Evolutionary conservation across 2,329 filamentous ascomycete genomes (phyloP).

Genomic region (Mycosphaerella arachidis): DNA sequence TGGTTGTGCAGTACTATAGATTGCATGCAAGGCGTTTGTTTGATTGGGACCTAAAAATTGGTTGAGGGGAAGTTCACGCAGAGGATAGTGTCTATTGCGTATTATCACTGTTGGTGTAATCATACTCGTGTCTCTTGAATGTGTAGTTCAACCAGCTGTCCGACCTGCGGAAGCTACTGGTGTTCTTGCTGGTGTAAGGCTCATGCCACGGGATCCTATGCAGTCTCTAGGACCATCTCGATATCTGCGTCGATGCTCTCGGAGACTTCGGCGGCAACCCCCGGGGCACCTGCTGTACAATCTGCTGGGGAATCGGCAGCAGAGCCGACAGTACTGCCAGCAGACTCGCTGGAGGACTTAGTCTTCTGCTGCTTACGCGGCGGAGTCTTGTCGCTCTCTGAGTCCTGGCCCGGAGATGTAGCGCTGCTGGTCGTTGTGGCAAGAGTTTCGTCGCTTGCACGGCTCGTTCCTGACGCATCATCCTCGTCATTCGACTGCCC

Average conservation of each 20-base stretch:
- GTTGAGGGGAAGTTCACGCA: not conserved
- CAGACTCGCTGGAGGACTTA: not conserved
- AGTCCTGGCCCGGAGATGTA: not conserved
- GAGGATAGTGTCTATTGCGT: not conserved
- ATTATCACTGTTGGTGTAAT: not conserved
- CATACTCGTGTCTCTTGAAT: not conserved
- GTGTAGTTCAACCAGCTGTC: not conserved
- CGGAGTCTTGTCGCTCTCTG: not conserved
- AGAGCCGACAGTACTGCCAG: not conserved
- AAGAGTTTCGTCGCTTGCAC: no score
- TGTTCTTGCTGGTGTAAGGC: not conserved
- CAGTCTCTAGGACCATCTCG: no score
- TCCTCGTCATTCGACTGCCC: not conserved
- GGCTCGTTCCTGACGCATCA: not conserved
- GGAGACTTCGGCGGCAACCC: not conserved
- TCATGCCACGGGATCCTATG: not conserved
- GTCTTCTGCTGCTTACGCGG: not conserved
- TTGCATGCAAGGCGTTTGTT: not conserved
- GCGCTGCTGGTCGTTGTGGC: not conserved
- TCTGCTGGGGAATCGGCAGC: not conserved
- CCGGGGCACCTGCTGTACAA: not conserved
- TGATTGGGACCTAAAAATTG: not conserved
- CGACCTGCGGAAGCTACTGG: not conserved
- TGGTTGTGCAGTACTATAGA: not conserved
- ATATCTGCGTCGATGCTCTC: not conserved